Percentiles rank a stretch among this genome's conserved stretches.
Evolutionary conservation across 2,329 filamentous ascomycete species (phyloP).

Genomic region (Pestalotiopsis sp.): DNA sequence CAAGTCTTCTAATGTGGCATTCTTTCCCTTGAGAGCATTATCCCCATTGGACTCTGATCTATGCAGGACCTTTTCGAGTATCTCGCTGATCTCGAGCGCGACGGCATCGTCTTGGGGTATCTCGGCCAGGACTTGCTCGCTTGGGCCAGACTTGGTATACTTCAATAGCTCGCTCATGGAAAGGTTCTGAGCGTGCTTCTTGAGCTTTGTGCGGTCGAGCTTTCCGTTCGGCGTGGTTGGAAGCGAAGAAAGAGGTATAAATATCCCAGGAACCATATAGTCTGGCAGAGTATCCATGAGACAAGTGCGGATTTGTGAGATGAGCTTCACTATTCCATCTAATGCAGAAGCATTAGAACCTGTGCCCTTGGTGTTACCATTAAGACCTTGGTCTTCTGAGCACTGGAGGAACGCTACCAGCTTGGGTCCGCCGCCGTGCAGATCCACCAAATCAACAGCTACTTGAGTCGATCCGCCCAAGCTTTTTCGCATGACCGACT

Average conservation of each 20-base stretch:
- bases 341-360: not conserved
- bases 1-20: conserved; percentile 2
- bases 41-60: not conserved
- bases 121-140: not conserved
- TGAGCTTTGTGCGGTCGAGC: not conserved
- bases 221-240: not conserved
- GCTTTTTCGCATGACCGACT: not conserved
- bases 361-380: not conserved
- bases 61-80: not conserved
- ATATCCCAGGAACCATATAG: conserved; percentile 4
- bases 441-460: not conserved
- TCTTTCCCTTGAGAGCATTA: conserved; percentile 3
- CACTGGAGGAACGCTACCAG: conserved; percentile 5
- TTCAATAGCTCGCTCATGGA: not conserved
- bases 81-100: conserved; percentile 10
- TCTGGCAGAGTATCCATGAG: not conserved
- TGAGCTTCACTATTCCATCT: not conserved
- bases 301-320: not conserved
- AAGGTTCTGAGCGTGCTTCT: conserved; percentile 1
- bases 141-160: not conserved
- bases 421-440: not conserved
- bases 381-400: not conserved
- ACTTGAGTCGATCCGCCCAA: not conserved
- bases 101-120: conserved; percentile 8
- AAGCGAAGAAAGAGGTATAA: not conserved